Evolutionary conservation across 371 early-diverging fungal species (phyloP), one percentile per base, ranked within the genome.

Genomic region (Lichtheimia ramosa): DNA sequence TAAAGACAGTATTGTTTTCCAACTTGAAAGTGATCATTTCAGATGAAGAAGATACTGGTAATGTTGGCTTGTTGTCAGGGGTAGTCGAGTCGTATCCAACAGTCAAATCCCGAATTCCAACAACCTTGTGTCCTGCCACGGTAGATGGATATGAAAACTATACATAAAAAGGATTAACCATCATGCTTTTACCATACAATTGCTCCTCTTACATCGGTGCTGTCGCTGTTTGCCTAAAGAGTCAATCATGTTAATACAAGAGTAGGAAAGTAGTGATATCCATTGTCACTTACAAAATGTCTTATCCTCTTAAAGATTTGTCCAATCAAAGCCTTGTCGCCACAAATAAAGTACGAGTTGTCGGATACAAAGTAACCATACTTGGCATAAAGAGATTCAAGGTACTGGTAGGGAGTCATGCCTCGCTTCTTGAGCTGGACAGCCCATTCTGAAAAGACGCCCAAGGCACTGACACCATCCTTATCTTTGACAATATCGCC

Each of bases 1-100:
- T 93, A 54, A 90, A 83, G 18, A 86, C 87, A 15, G 87, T 83
- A 39, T 84, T 82, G 54, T 90, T 87, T 40, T 90, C 87, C 16
- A 92, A 80, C 52, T 81, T 75, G 71, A 97, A 93, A 0, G 96
- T 96, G 43, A 97, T 89, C 97, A 97, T 96, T 48, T 96, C 93
- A 2, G 95, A 85, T 2, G 88, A 81, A 0, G 86, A 59, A 2
- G 94, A 92, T 3, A 90, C 89, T 3, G 95, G 94, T 49, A 96
- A 74, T 0, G 70, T 74, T 3, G 96, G 94, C 3, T 75, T 63
- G 51, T 82, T 69, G 60, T 86, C 88, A 42, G 83, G 66, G 43
- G 84, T 82, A 20, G 66, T 65, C 20, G 91, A 84, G 66, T 97
- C 96, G 63, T 93, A 95, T 3, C 95, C 96, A 25, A 87, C 70